Evolutionary conservation across 2,329 filamentous ascomycete species (phyloP).

Genomic region (Aspergillus sp.): DNA sequence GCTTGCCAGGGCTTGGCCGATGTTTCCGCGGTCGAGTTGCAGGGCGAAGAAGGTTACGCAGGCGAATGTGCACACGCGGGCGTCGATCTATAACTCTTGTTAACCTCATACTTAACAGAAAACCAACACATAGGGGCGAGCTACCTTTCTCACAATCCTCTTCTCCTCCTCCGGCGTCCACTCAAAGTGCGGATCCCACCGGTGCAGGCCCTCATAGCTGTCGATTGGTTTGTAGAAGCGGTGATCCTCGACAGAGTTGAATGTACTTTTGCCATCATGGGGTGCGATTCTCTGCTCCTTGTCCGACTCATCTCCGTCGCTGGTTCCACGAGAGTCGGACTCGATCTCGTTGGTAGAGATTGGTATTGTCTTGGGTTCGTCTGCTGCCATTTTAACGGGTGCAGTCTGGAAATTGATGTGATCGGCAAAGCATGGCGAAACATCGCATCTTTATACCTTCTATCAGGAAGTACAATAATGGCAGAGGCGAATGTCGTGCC

Average conservation of each 20-base stretch:
- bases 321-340: not conserved
- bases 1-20: constrained; percentile 64
- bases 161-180: constrained; percentile 51
- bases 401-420: not conserved
- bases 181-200: constrained; percentile 52
- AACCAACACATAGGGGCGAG: too few relatives aligned
- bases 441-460: not conserved
- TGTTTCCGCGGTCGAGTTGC: constrained; percentile 66
- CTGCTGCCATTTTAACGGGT: not conserved
- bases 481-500: not conserved
- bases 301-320: constrained; percentile 2
- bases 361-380: not conserved
- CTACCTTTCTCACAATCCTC: constrained; percentile 43
- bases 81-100: constrained; percentile 41
- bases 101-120: not conserved
- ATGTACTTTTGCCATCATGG: constrained; percentile 24
- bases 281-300: not conserved
- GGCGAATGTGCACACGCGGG: constrained; percentile 46
- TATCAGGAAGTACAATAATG: not conserved
- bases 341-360: not conserved
- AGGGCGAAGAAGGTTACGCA: constrained; percentile 68
- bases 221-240: constrained; percentile 44
- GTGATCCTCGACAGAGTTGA: constrained; percentile 39
- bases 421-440: too few relatives aligned
- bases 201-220: constrained; percentile 53